Evolutionary conservation across 75 land plant genomes (phyloP).

Genomic region (Pinus albicaulis): DNA sequence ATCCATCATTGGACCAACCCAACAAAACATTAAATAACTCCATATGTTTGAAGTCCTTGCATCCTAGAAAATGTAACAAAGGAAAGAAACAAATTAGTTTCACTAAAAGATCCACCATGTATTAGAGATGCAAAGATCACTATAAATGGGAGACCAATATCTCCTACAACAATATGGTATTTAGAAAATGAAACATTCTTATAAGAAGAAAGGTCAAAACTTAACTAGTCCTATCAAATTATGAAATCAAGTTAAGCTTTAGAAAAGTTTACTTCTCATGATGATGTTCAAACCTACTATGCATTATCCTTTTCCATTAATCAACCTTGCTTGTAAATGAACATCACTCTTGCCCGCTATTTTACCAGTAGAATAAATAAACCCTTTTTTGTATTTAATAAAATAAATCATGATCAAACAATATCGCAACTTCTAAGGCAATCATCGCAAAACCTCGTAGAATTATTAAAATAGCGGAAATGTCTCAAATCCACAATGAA

Average conservation of each 20-base stretch:
- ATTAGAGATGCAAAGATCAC: background rate
- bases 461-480: background rate
- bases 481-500: background rate
- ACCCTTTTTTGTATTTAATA: background rate
- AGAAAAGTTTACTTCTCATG: background rate
- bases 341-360: background rate
- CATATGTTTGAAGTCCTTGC: background rate
- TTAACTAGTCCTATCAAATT: background rate
- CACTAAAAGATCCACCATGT: background rate
- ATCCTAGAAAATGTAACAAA: background rate
- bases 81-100: background rate
- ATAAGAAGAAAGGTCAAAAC: background rate
- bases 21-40: conserved; percentile 7
- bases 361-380: background rate
- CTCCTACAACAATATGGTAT: background rate
- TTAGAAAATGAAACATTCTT: background rate
- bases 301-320: background rate
- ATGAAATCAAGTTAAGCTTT: background rate
- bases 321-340: background rate
- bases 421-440: background rate
- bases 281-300: background rate
- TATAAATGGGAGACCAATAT: background rate
- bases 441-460: background rate
- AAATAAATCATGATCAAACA: background rate
- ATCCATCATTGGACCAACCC: conserved; percentile 7